Base-by-base conservation (phyloP, 2,329 filamentous ascomycete genomes). In the Fusarium sp. region DNA sequence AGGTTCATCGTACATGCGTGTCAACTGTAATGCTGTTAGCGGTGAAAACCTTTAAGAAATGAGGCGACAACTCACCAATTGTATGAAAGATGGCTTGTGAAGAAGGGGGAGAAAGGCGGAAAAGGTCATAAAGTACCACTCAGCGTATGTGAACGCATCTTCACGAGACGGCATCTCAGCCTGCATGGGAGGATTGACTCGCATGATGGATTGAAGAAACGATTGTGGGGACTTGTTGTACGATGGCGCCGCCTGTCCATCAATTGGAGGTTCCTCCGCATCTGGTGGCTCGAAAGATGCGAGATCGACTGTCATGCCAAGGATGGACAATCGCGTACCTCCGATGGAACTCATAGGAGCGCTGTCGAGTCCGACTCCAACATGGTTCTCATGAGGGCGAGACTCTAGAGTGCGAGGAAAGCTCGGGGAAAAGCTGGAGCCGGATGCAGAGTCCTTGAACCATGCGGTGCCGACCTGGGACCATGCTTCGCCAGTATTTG, bases 251-350 rank as follows among this genome's bases (percentile, higher is more conserved):
- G 73, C 76, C 21, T 78, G 77, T 18, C 77, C 77, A 20, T 76
- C 84, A 10, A 66, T 50, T 8, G 70, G 70, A 14, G 76, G 76
- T 80, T 91, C 89, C 70, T 91, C 87, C 76, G 88, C 83, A 62
- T 93, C 91, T 2, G 84, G 82, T 2, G 86, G 87, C 45, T 90
- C 85, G 72, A 92, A 93, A 42, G 90, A 88, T 14, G 90, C 88
- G 40, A 95, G 86, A 76, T 96, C 91, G 72, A 96, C 91, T 43
- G 91, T 90, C 70, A 91, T 91, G 33, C 92, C 93, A 40, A 96
- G 87, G 52, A 96, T 87, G 2, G 91, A 90, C n/a, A 96, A 81
- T 11, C 87, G 88, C 0, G 91, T 94, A 45, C 91, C 92, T 72
- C 90, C 90, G 74, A 94, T 90, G 10, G 90, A 89, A 77, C 89